Evolutionary conservation across 257 asterid genomes (phyloP), one percentile per base, ranked within the genome.

Genomic region (Rhazya stricta): DNA sequence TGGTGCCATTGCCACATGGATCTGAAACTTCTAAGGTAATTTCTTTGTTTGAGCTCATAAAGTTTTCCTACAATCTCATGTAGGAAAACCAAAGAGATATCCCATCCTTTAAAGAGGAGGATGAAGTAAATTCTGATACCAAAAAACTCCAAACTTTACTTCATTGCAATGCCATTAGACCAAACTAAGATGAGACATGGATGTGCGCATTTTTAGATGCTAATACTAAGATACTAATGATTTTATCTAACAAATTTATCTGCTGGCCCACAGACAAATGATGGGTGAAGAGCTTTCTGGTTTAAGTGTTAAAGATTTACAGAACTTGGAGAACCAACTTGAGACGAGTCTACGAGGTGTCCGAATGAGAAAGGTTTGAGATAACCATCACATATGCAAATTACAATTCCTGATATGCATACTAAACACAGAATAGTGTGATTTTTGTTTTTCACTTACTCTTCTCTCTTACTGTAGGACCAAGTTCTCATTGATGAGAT

Each of bases 251-350:
- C 54, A 66, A 13, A 42, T 18, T 72, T 68, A 74, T 67, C 46
- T 60, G 63, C 73, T 62, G 34, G 69, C 73, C 27, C 30, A 76
- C 84, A 91, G 95, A 86, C 85, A 85, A 80, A 80, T 91, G 85
- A 86, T 84, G 90, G 96, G 95, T 15, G 91, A 89, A 80, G 90
- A 88, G 72, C 91, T 91, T 82, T 82, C 88, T 73, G 86, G 90
- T 81, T 78, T 91, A 71, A 79, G 75, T 74, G 84, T 89, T 57
- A 84, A 81, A 74, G 96, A 87, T 76, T 82, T 91, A 65, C 91
- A 86, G 69, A 86, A 76, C 83, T 76, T 91, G 83, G 96, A 89
- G 82, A 89, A 81, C 69, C 89, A 86, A 81, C 86, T 91, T 79
- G 96, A 91, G 76, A 83, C 69, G 75, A 86, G 95, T 75, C 90